Percentiles rank a stretch among this genome's conserved stretches.
These are phyloP conservation scores for Carex scoparia DNA, from an alignment of 176 grass and related monocot genomes.

Conservation along the genomic window DNA sequence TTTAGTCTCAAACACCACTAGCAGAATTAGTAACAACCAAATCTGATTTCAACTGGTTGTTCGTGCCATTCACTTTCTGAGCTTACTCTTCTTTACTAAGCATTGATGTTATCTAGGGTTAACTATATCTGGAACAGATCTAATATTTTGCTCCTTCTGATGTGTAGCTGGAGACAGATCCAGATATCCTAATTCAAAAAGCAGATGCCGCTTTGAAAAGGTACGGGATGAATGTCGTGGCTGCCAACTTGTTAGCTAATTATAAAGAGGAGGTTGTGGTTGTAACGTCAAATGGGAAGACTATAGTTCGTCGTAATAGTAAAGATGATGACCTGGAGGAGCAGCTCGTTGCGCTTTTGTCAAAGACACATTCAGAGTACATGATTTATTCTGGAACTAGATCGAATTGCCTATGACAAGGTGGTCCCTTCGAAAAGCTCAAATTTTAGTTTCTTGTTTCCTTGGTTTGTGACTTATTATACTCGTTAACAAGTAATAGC, in stretches of 20 bases:
- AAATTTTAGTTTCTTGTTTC: background rate
- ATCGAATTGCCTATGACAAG: background rate
- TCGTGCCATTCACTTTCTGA: background rate
- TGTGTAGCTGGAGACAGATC: constrained; percentile 79
- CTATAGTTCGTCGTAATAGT: constrained; percentile 22
- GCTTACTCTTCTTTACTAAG: background rate
- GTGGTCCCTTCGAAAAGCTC: background rate
- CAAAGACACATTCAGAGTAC: constrained; percentile 47
- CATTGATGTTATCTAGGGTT: background rate
- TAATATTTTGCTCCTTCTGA: background rate
- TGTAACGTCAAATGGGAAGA: constrained; percentile 38
- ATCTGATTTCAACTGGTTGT: background rate
- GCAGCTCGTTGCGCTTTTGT: constrained; percentile 45
- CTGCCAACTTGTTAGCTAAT: constrained; percentile 67
- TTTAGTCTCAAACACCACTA: background rate
- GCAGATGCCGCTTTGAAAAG: constrained; percentile 59
- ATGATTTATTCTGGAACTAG: constrained; percentile 2
- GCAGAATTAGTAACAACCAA: background rate
- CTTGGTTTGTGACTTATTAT: background rate
- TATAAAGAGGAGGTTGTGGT: constrained; percentile 72
- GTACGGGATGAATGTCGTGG: constrained; percentile 67
- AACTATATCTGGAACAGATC: background rate
- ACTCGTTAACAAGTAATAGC: background rate
- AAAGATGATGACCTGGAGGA: constrained; percentile 59
- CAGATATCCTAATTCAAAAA: constrained; percentile 66